Base-by-base conservation (phyloP, 768 basidiomycete species). In the Boletellus ananas region DNA sequence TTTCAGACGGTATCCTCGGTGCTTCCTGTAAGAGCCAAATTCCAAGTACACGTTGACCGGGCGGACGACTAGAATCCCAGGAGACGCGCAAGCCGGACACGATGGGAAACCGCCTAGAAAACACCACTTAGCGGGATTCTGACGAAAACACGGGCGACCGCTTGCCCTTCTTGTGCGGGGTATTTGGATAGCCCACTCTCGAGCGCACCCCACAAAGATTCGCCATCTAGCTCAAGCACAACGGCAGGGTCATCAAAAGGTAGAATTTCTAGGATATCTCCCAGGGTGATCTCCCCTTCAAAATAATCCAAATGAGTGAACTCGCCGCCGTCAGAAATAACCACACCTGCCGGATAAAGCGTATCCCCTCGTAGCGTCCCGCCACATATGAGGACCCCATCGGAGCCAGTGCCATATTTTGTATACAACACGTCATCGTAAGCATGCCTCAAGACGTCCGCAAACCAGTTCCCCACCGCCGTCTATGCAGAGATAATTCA, bases 121-220 rank as follows among this genome's bases (percentile, higher is more conserved):
- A 8, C 7, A 35, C 4, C 3, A 16, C 9, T 62, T 21, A 47
- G 42, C 17, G 10, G 18, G 33, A 43, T 34, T 2, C 14, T 0
- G 8, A 38, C 33, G 8, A 27, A n/a, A 14, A 29, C 12, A 34
- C 0, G 18, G 29, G 50, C 9, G n/a, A 42, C n/a, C 2, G 51
- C 74, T 66, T 52, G 83, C 91, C 93, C 93, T 77, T 94, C 93
- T 68, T 93, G 91, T 16, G 90, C 85, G 7, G 93, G 93, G 80
- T 87, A 94, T 45, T 79, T 88, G 50, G 72, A 73, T 6, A 96
- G 70, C 6, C 81, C 79, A 11, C 74, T 74, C 61, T 96, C 93
- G 33, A 95, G 56, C 0, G 85, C 82, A 36, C 81, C 83, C 89
- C 90, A 94, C 38, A 95, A 76, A 0, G 82, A 74, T 56, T 78